Base-by-base conservation (phyloP, 176 grass and related monocot genomes). In the Rhynchospora breviuscula region DNA sequence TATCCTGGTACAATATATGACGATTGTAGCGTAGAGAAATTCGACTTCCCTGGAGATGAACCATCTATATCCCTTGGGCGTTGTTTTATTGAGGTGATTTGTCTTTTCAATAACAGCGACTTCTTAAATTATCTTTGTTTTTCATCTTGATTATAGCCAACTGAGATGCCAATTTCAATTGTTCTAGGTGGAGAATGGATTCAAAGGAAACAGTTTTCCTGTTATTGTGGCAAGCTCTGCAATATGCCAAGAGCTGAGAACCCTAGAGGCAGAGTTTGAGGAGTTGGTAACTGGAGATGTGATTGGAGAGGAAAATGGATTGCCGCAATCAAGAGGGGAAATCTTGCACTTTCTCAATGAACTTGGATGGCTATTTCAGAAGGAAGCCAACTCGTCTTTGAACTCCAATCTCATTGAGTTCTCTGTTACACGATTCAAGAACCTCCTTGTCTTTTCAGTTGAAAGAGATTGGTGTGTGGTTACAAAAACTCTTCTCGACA, bases 1-100 rank as follows among this genome's bases (percentile, higher is more conserved):
- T 92, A 99, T 92, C 93, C 91, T 12, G 97, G 97, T 45, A 99
- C 97, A 45, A 99, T 99, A 90, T 99, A 96, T 66, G 97, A 99
- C 57, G 93, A 99, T 96, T 99, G 93, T 45, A 90, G 97, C 80
- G 52, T 92, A 11, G 97, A 99, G 86, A 99, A 67, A 25, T 99
- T 99, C 81, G 89, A 95, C 63, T 90, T 99, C 63, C 91, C 89
- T 2, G 97, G 87, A 87, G 89, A 68, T 15, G 43, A 92, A 88
- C 88, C 89, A 63, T 58, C 85, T 59, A 59, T 92, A 63, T 63
- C 59, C 31, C 73, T 93, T 47, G 97, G 97, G 7, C 93, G 97
- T 19, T 92, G 88, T 85, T 99, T 99, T 85, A 90, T 99, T 81
- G 97, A 99, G 97, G 97, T 99, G n/a, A 0, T 63, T 31, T 78